Evolutionary conservation across 163 green algal species (phyloP).

Genomic region (Chlamydomonas reinhardtii): DNA sequence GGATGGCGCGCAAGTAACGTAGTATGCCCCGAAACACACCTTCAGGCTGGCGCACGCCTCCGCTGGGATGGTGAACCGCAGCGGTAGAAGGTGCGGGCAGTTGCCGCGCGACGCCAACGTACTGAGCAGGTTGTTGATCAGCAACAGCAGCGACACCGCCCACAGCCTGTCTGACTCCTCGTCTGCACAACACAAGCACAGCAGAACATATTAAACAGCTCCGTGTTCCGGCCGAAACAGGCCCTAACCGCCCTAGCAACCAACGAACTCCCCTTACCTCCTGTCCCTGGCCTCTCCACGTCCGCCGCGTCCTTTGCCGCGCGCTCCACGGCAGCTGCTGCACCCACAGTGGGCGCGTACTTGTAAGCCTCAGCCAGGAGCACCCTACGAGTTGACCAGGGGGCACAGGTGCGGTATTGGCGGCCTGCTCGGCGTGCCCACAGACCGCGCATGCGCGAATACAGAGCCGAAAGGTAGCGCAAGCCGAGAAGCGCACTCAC

Average conservation of each 20-base stretch:
- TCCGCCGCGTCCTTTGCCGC: neutral
- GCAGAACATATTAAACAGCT: no score
- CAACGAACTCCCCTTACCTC: neutral
- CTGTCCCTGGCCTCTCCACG: neutral
- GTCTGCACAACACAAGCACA: neutral
- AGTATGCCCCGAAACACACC: neutral
- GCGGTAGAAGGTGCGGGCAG: conserved; percentile 7
- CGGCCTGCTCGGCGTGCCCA: no score
- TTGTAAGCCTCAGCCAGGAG: conserved; percentile 5
- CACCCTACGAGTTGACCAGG: neutral
- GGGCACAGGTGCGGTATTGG: no score
- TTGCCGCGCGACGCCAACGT: conserved; percentile 5
- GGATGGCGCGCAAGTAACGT: no score
- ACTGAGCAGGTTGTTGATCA: conserved; percentile 29
- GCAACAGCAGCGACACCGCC: conserved; percentile 20
- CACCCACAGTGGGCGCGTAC: neutral
- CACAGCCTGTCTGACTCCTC: conserved; percentile 29
- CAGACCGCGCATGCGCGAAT: no score
- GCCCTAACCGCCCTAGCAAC: neutral
- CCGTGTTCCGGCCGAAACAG: no score
- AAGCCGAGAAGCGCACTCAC: no score
- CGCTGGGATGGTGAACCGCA: conserved; percentile 15
- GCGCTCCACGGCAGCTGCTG: conserved; percentile 9
- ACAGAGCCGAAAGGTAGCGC: no score
- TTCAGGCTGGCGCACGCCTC: conserved; percentile 33